phyloP scores from a whole-genome alignment of 2,329 filamentous ascomycete genomes.

The Aotearoamyces nothofagi region DNA sequence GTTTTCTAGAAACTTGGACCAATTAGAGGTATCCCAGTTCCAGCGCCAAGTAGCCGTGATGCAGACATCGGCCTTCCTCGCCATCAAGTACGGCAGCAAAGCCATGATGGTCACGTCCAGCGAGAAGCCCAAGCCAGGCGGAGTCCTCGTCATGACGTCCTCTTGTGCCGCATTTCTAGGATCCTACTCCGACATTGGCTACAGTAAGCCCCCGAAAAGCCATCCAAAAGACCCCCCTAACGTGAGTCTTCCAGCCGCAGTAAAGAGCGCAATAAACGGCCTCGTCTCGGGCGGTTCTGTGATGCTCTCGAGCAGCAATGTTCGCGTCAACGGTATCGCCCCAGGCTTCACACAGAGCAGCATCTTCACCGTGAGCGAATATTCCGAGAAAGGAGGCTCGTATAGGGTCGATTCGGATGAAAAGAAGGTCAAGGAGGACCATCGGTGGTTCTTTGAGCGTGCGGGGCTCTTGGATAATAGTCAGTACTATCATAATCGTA shows the following conservation, averaged over 20 bases:
- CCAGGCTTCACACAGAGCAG: constrained; percentile 1
- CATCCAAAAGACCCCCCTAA: too few relatives aligned
- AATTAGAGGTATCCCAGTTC: too few relatives aligned
- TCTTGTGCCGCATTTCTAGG: neutral
- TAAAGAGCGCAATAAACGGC: neutral
- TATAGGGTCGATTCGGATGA: neutral
- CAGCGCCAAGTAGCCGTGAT: too few relatives aligned
- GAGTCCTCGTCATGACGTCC: constrained; percentile 9
- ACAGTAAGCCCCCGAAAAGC: constrained; percentile 1
- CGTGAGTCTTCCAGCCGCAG: too few relatives aligned
- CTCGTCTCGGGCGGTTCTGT: neutral
- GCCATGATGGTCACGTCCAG: constrained; percentile 6
- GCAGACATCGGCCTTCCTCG: constrained; percentile 9
- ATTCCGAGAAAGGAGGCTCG: constrained; percentile 1
- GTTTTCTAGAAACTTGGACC: too few relatives aligned
- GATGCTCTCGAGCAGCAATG: constrained; percentile 1
- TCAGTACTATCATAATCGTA: constrained; percentile 2
- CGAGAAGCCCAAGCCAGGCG: constrained; percentile 5
- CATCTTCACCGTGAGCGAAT: neutral
- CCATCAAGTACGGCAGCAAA: constrained; percentile 9
- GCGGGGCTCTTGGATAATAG: neutral
- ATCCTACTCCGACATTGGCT: neutral
- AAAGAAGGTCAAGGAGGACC: neutral
- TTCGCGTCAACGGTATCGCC: constrained; percentile 2
- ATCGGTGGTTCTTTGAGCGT: neutral